A percentile compares a stretch with the other conserved stretches of the same genome.
Conservation (phyloP, 139 green algal genomes). For the Haematococcus lacustris region DNA sequence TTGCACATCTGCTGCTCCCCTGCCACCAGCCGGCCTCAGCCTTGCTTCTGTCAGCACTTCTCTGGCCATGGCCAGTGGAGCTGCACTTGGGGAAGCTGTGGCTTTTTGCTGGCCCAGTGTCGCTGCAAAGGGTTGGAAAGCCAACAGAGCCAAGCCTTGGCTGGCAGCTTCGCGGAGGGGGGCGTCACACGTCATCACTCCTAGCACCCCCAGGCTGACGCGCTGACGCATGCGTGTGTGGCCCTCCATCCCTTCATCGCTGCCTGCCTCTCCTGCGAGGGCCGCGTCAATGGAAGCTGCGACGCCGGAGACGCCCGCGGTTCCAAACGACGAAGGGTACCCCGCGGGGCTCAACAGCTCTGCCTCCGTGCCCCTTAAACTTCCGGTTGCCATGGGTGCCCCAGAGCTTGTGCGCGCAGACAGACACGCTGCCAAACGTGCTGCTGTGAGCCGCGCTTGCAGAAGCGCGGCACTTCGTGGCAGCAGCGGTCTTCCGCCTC, state of each 20-base stretch:
- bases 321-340: no score
- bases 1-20: no score
- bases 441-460: constrained; percentile 17
- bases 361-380: no score
- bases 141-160: constrained; percentile 41
- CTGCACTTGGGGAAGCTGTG: not conserved
- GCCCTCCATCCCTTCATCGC: not conserved
- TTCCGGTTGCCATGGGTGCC: no score
- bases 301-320: no score
- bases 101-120: constrained; percentile 6
- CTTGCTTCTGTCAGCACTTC: no score
- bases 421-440: no score
- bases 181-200: constrained; percentile 33
- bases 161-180: constrained; percentile 28
- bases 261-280: no score
- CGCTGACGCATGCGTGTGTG: constrained; percentile 11
- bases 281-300: no score
- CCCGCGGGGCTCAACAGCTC: no score
- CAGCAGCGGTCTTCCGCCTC: constrained; percentile 63
- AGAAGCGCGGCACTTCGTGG: constrained; percentile 32
- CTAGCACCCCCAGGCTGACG: constrained; percentile 26
- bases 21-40: no score
- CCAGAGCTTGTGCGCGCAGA: no score
- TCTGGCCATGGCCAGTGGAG: constrained; percentile 6
- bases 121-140: constrained; percentile 19